Evolutionary conservation across 352 stramenopile species (phyloP), one percentile per base, ranked within the genome.

Genomic region (Globisporangium apiculatum): DNA sequence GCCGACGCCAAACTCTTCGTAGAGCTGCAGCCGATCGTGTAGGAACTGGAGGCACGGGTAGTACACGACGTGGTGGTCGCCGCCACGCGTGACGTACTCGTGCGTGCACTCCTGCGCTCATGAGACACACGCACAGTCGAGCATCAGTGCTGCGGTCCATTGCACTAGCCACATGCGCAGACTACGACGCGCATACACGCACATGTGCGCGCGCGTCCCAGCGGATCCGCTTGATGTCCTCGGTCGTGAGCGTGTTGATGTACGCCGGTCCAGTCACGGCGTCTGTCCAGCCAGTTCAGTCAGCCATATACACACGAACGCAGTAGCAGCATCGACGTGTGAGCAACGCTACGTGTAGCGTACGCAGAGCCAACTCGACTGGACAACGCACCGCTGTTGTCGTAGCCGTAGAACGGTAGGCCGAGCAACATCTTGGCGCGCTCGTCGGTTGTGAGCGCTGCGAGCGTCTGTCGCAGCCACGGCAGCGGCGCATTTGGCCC

Each of bases 31-130:
- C 7, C 83, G 81, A 18, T 93, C 79, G 37, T 77, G 65, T 8
- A 93, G 56, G 55, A 89, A 93, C 58, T 90, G 79, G n/a, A 93
- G 65, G 53, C 83, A 93, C n/a, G 83, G 83, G 55, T 73, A 93
- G 62, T 85, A 93, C 17, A 88, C 72, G 5, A 73, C 67, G 58
- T 79, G 80, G 36, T 66, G 68, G 15, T 65, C 61, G 18, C 61
- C 58, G 17, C 68, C 67, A 11, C 57, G 43, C 2, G 67, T 43
- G 53, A 58, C 69, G 71, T 89, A 89, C 43, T 69, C 62, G 53
- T 83, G 73, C 41, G 68, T 64, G 51, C 83, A 93, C 76, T 93
- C 83, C 82, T 92, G 48, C 41, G 5, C 15, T 4, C 43, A 41
- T 10, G 17, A 5, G 24, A 5, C 12, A 36, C 40, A 43, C 42